Conservation (phyloP, 1,139 yeast species). For the Geotrichum bryndzae region DNA sequence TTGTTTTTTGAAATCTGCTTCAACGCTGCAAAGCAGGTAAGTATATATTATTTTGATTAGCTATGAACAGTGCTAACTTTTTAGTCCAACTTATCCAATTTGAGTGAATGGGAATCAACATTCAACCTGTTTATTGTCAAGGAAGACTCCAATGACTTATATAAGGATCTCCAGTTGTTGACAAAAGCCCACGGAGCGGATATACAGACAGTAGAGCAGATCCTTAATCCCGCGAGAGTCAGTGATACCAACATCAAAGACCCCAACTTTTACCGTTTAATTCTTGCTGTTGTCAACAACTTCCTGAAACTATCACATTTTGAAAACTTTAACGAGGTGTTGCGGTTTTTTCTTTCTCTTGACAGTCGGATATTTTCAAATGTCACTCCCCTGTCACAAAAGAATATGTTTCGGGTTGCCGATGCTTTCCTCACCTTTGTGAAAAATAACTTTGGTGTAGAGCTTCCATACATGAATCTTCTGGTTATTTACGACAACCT, state of each 20-base stretch:
- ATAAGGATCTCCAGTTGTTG: constrained; percentile 3
- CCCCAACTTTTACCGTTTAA: constrained; percentile 8
- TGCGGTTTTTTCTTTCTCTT: constrained; percentile 7
- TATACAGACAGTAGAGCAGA: background rate
- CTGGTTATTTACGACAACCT: constrained; percentile 13
- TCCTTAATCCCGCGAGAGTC: background rate
- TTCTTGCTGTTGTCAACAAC: constrained; percentile 4
- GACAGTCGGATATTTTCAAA: background rate
- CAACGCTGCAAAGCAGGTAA: constrained; percentile 11
- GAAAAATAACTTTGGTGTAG: constrained; percentile 2
- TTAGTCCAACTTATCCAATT: background rate
- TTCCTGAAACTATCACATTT: constrained; percentile 4
- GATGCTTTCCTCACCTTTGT: constrained; percentile 10
- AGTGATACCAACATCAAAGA: background rate
- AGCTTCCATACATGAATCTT: constrained; percentile 5
- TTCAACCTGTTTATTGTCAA: constrained; percentile 6
- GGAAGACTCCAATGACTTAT: constrained; percentile 4
- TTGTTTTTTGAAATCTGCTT: constrained; percentile 12
- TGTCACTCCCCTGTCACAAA: background rate
- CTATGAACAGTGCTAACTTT: background rate
- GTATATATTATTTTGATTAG: background rate
- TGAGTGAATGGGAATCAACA: constrained; percentile 8
- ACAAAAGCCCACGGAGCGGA: constrained; percentile 6
- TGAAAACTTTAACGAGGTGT: constrained; percentile 5
- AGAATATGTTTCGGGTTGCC: constrained; percentile 3